These are phyloP conservation scores for Penicillium sp. DNA, from an alignment of 2,329 filamentous ascomycete species.

Conservation along the genomic window DNA sequence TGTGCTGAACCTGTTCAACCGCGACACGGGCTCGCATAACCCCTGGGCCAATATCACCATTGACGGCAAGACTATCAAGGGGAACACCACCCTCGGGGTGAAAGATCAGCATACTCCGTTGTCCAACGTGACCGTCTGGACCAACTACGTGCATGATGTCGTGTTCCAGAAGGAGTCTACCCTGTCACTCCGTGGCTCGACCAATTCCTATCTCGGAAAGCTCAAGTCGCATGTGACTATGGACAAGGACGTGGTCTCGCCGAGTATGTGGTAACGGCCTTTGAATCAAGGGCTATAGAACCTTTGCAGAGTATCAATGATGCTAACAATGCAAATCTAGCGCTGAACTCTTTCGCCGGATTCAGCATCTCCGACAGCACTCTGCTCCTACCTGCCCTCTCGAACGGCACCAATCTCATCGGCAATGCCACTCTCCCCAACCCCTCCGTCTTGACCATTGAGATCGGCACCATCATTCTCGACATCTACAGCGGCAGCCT, in stretches of 20 bases:
- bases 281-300: background rate
- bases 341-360: constrained; percentile 56
- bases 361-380: constrained; percentile 53
- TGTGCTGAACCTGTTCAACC: constrained; percentile 40
- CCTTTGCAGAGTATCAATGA: background rate
- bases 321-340: constrained; percentile 38
- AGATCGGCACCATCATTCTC: constrained; percentile 60
- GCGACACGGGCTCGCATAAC: constrained; percentile 31
- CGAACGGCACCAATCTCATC: constrained; percentile 57
- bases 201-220: constrained; percentile 37
- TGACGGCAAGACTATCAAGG: constrained; percentile 34
- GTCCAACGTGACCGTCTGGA: constrained; percentile 34
- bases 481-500: constrained; percentile 54
- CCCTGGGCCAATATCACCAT: constrained; percentile 35
- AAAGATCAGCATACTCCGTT: constrained; percentile 31
- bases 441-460: constrained; percentile 59
- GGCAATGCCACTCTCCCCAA: constrained; percentile 61
- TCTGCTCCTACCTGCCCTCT: constrained; percentile 47
- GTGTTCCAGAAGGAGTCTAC: constrained; percentile 34
- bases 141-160: constrained; percentile 38
- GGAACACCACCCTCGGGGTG: constrained; percentile 40
- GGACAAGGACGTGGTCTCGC: constrained; percentile 40
- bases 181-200: constrained; percentile 34
- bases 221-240: constrained; percentile 41
- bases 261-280: constrained; percentile 31